A percentile compares a stretch with the other conserved stretches of the same genome.
These are phyloP conservation scores for Malassezia caprae DNA, from an alignment of 1,284 basidiomycete species.

Conservation along the genomic window DNA sequence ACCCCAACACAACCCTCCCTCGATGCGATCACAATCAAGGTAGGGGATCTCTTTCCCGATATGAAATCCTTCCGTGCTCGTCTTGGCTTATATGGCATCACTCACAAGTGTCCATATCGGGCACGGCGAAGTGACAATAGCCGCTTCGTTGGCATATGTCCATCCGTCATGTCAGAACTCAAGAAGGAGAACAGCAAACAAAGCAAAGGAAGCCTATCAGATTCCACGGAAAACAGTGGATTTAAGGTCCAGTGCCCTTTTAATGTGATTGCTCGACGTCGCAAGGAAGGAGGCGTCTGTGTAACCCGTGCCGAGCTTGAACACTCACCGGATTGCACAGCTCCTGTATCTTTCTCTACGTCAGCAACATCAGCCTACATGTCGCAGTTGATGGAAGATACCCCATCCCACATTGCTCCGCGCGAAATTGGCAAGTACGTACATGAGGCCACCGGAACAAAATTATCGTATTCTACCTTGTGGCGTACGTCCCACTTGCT, in stretches of 20 bases:
- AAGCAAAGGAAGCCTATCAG: neutral
- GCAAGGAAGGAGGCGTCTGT: slow-evolving; percentile 17
- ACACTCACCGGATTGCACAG: slow-evolving; percentile 10
- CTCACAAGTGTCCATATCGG: slow-evolving; percentile 18
- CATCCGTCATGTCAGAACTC: slow-evolving; percentile 14
- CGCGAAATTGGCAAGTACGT: slow-evolving; percentile 19
- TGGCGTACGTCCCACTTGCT: slow-evolving; percentile 19
- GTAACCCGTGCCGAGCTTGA: slow-evolving; percentile 14
- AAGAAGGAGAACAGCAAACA: slow-evolving; percentile 10
- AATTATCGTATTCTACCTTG: slow-evolving; percentile 17
- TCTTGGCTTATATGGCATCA: slow-evolving; percentile 17
- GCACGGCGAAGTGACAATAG: slow-evolving; percentile 18
- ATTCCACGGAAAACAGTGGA: neutral
- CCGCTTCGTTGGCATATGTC: slow-evolving; percentile 17
- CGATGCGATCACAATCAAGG: slow-evolving; percentile 11
- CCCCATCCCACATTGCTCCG: slow-evolving; percentile 12
- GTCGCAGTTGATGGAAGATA: slow-evolving; percentile 17
- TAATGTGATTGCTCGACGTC: slow-evolving; percentile 15
- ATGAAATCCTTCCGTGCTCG: slow-evolving; percentile 17
- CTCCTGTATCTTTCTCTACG: slow-evolving; percentile 15
- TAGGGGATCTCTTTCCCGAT: slow-evolving; percentile 16
- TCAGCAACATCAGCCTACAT: slow-evolving; percentile 19
- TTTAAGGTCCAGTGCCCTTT: slow-evolving; percentile 7
- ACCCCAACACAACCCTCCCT: neutral
- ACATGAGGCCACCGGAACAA: slow-evolving; percentile 17